phyloP scores from a whole-genome alignment of 202 grass and related monocot species.

The Dendrocalamus latiflorus region DNA sequence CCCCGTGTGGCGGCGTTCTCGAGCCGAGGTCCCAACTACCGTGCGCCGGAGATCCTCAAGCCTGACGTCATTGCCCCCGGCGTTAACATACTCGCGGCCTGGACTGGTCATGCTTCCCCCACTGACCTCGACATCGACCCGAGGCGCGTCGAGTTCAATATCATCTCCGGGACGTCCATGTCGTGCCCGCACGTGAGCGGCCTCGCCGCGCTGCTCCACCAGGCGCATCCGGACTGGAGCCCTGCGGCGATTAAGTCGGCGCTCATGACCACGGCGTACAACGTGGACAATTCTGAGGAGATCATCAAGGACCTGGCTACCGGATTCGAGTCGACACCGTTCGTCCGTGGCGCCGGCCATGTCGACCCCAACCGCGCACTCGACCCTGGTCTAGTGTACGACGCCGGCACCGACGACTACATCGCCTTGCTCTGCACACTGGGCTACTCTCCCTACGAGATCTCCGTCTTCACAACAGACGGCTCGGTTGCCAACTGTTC shows the following conservation, averaged over 20 bases:
- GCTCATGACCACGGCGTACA: conserved; percentile 84
- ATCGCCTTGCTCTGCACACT: conserved; percentile 65
- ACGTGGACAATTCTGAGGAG: conserved; percentile 44
- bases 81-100: conserved; percentile 74
- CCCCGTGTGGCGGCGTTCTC: conserved; percentile 67
- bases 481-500: conserved; percentile 45
- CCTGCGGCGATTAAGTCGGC: conserved; percentile 72
- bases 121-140: conserved; percentile 55
- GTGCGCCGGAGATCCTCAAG: conserved; percentile 58
- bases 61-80: conserved; percentile 77
- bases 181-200: conserved; percentile 75
- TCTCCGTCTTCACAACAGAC: conserved; percentile 45
- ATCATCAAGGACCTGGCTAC: conserved; percentile 49
- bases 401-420: conserved; percentile 53
- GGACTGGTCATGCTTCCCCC: conserved; percentile 47
- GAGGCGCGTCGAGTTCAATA: conserved; percentile 71
- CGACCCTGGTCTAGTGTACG: conserved; percentile 76
- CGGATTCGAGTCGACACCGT: conserved; percentile 48
- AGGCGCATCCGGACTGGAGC: conserved; percentile 60
- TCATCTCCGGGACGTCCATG: conserved; percentile 80
- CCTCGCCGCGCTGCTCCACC: conserved; percentile 60
- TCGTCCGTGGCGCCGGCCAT: conserved; percentile 68
- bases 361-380: conserved; percentile 68
- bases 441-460: conserved; percentile 38
- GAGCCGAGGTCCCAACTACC: conserved; percentile 66